Conservation (phyloP, 768 basidiomycete genomes). For the Russula emetica region DNA sequence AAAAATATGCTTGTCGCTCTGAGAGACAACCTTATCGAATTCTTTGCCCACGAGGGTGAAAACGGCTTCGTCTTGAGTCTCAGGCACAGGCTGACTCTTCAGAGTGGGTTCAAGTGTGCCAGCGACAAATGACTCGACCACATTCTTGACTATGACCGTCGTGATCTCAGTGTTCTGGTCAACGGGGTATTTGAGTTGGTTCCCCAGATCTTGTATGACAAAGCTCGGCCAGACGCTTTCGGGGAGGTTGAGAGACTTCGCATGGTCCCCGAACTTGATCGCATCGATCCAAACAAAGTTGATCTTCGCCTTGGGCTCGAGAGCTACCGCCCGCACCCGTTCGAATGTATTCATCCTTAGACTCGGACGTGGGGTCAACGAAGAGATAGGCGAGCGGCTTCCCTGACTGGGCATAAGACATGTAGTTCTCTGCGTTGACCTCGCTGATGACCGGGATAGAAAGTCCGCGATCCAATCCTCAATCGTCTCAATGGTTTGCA, state of each 20-base stretch:
- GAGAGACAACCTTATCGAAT: conserved; percentile 82
- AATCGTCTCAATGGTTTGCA: conserved; percentile 56
- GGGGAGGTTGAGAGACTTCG: conserved; percentile 82
- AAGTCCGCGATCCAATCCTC: conserved; percentile 75
- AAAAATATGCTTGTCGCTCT: conserved; percentile 91
- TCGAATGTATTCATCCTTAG: conserved; percentile 63
- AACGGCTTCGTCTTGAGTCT: conserved; percentile 76
- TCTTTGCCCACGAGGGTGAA: conserved; percentile 81
- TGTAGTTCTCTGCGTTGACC: conserved; percentile 92
- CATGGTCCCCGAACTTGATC: conserved; percentile 91
- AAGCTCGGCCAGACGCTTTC: conserved; percentile 91
- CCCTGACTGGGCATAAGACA: conserved; percentile 68
- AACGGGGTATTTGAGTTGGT: conserved; percentile 86
- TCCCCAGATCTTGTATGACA: conserved; percentile 80
- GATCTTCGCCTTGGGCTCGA: conserved; percentile 76
- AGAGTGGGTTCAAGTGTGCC: conserved; percentile 77
- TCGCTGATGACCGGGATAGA: conserved; percentile 87
- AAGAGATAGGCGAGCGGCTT: conserved; percentile 96
- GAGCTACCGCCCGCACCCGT: conserved; percentile 68
- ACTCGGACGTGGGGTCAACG: conserved; percentile 70
- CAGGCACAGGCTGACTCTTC: conserved; percentile 88
- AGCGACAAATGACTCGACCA: conserved; percentile 60
- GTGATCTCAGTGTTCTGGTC: conserved; percentile 64
- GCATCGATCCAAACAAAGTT: conserved; percentile 99
- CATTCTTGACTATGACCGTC: conserved; percentile 50